Base-by-base conservation (phyloP, 345 rosid genomes). In the Camelina sativa region DNA sequence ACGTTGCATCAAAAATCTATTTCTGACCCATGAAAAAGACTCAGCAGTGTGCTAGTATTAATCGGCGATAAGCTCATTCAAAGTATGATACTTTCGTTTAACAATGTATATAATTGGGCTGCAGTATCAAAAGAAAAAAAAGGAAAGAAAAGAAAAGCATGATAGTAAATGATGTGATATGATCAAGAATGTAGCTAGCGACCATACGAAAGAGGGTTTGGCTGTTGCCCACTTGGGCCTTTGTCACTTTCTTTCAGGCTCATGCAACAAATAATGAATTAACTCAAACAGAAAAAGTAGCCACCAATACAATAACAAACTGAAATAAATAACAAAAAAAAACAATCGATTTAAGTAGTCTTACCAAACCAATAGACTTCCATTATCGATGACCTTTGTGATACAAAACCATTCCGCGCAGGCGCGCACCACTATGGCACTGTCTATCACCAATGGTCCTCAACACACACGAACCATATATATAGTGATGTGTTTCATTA, bases 221-320 rank as follows among this genome's bases (percentile, higher is more conserved):
- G 59, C 58, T 10, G 23, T 71, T 59, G 17, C 67, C 67, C 75
- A 59, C 66, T 70, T 46, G 10, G 47, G 46, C 11, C 57, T 59
- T 60, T 71, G 35, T 71, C 58, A 59, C 5, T 59, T 47, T 47
- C 20, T 69, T 57, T 46, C 35, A 59, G 12, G 22, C 20, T 71
- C 48, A 59, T 59, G 44, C 66, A 59, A 58, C 37, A 71, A 13
- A 71, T 70, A 69, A 43, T 44, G 1, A 44, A 30, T 34, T 69
- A 11, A 16, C 4, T 16, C 12, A 16, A 1, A 43, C 46, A 41
- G 46, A 38, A 38, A 35, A 66, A 40, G 1, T 35, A 53, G 25
- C 23, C 37, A 67, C 51, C n/a, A 46, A 56, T 56, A 41, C 28
- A 55, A 38, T 55, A 54, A 68, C 6, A 19, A 8, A 17, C 13